phyloP scores from a whole-genome alignment of 208 protist genomes.

The Trypanosoma brucei region DNA sequence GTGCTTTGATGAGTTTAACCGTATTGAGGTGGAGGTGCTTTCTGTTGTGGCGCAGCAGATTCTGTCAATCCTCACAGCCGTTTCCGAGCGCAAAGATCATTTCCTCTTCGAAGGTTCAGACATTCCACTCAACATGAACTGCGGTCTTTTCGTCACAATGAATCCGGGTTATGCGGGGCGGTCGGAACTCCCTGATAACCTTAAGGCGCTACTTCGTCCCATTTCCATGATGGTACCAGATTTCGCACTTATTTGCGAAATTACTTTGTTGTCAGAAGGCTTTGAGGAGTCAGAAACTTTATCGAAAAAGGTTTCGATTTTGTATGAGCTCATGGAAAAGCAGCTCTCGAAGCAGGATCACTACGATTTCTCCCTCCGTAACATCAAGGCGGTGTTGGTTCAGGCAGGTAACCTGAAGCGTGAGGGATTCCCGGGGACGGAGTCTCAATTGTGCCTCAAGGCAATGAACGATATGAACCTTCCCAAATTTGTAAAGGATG shows the following conservation, averaged over 20 bases:
- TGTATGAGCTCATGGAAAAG: constrained; percentile 96
- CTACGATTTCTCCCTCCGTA: constrained; percentile 98
- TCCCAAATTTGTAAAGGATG: constrained; percentile 96
- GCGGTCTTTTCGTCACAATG: constrained; percentile 99
- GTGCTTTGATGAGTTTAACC: constrained; percentile 99
- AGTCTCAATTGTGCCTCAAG: constrained; percentile 95
- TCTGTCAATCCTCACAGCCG: constrained; percentile 88
- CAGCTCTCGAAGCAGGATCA: constrained; percentile 98
- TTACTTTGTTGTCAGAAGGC: constrained; percentile 96
- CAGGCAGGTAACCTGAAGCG: constrained; percentile 93
- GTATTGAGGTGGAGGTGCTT: constrained; percentile 97
- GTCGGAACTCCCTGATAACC: constrained; percentile 98
- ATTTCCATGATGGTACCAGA: constrained; percentile 99
- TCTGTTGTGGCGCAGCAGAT: constrained; percentile 98
- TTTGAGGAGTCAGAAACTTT: constrained; percentile 94
- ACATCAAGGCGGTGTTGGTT: constrained; percentile 96
- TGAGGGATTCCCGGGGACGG: constrained; percentile 83
- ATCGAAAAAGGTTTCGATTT: constrained; percentile 94
- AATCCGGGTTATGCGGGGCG: constrained; percentile 98
- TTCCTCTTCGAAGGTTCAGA: constrained; percentile 94
- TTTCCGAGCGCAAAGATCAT: constrained; percentile 61
- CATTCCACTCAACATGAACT: constrained; percentile 94
- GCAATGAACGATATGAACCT: constrained; percentile 97
- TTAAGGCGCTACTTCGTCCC: constrained; percentile 96
- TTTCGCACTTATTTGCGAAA: constrained; percentile 96